Percentiles rank a stretch among this genome's conserved stretches.
phyloP scores from a whole-genome alignment of 2,329 filamentous ascomycete species.

The Byssoonygena ceratinophila region DNA sequence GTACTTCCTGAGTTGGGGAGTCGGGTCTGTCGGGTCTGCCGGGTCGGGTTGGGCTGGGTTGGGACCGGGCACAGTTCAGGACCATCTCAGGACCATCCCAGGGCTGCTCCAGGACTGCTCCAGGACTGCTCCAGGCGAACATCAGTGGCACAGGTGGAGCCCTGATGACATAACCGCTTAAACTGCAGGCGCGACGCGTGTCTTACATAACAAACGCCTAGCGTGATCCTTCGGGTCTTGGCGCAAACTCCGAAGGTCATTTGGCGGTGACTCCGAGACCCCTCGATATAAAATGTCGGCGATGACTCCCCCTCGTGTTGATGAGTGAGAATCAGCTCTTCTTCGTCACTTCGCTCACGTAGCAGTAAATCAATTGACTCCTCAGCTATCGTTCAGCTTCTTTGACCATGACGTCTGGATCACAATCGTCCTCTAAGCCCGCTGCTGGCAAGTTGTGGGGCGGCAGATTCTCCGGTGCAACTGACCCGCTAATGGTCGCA shows the following conservation, averaged over 20 bases:
- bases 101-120: neutral
- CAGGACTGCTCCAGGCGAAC: too few relatives aligned
- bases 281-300: neutral
- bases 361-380: neutral
- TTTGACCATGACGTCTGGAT: slow-evolving; percentile 1
- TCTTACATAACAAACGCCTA: neutral
- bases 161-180: neutral
- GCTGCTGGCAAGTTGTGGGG: slow-evolving; percentile 20
- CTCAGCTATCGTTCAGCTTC: neutral
- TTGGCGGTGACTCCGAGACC: neutral
- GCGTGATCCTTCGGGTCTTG: neutral
- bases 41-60: neutral
- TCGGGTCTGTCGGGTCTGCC: neutral
- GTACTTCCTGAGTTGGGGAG: neutral
- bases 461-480: slow-evolving; percentile 51
- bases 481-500: slow-evolving; percentile 68
- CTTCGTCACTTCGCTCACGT: neutral
- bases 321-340: neutral
- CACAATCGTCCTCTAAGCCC: slow-evolving; percentile 10
- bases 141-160: too few relatives aligned
- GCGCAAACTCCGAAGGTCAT: neutral
- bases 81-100: neutral
- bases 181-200: neutral
- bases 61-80: neutral
- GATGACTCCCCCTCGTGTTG: neutral